A percentile compares a stretch with the other conserved stretches of the same genome.
Evolutionary conservation across 495 filamentous ascomycete species (phyloP).

Genomic region (Xylaria telfairii): DNA sequence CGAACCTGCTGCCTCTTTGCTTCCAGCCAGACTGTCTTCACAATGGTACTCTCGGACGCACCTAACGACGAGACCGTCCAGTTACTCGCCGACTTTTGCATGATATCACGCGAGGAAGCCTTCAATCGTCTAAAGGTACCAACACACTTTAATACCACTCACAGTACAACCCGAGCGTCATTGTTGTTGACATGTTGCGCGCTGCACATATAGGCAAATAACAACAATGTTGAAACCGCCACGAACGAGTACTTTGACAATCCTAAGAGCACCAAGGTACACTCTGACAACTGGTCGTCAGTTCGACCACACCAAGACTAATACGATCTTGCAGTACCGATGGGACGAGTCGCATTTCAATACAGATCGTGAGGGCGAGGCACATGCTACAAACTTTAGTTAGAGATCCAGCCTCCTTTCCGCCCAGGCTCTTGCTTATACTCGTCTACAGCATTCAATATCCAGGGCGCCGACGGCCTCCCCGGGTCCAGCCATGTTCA

Average conservation of each 20-base stretch:
- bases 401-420: slow-evolving; percentile 18
- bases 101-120: slow-evolving; percentile 40
- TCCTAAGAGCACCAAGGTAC: slow-evolving; percentile 44
- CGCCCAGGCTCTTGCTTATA: slow-evolving; percentile 22
- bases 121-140: slow-evolving; percentile 49
- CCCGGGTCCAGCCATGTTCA: slow-evolving; percentile 42
- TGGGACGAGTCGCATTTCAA: slow-evolving; percentile 58
- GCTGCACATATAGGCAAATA: slow-evolving; percentile 43
- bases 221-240: slow-evolving; percentile 51
- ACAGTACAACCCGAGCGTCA: neutral
- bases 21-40: slow-evolving; percentile 23
- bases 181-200: slow-evolving; percentile 6
- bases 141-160: neutral
- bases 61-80: slow-evolving; percentile 39
- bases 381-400: slow-evolving; percentile 42
- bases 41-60: slow-evolving; percentile 38
- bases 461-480: slow-evolving; percentile 59
- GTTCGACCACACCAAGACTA: slow-evolving; percentile 19
- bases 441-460: slow-evolving; percentile 57
- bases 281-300: neutral
- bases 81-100: slow-evolving; percentile 39
- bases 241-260: slow-evolving; percentile 54
- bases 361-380: slow-evolving; percentile 51
- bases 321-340: slow-evolving; percentile 43
- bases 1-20: slow-evolving; percentile 11